Base-by-base conservation (phyloP, 805 yeast species). In the Monosporozyma aerobia region DNA sequence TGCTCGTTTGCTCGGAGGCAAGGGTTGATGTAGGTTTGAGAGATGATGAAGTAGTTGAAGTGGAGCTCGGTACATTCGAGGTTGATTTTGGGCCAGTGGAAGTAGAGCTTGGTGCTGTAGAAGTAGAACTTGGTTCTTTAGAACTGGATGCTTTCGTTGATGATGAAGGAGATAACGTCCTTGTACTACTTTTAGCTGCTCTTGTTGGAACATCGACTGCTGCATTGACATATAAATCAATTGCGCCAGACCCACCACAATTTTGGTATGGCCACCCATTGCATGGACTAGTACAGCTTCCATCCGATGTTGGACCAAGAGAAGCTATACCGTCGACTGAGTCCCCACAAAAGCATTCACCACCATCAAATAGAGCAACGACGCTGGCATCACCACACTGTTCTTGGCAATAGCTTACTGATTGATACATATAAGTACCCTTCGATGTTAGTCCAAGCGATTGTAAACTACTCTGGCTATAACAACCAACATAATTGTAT, bases 321-420 rank as follows among this genome's bases (percentile, higher is more conserved):
- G 45, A 37, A 5, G 51, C 40, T 10, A 52, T 50, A 1, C 69
- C 55, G 59, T 76, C 69, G 16, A 89, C 90, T 1, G 70, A 55
- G 59, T 76, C 69, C 27, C 90, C 92, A 65, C 95, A 87, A 62
- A 77, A 84, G 66, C 95, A 87, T 25, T 69, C 66, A 37, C 73
- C 61, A 5, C 89, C 87, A 50, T 74, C 67, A 13, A 74, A 65
- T 35, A 79, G 63, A 3, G 85, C 90, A 40, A 76, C 78, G 19
- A 75, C 71, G 30, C 71, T 68, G 61, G 67, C 70, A 13, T 77
- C 76, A 52, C 68, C 59, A 68, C 96, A 84, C 56, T 73, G 70
- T 7, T 61, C 57, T 53, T 73, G 70, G 66, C 94, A 85, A 61
- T 78, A 70, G 7, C 77, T 71, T 16, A 81, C 76, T 8, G 89